phyloP scores from a whole-genome alignment of 768 basidiomycete genomes.

The Gymnopilus junonius region DNA sequence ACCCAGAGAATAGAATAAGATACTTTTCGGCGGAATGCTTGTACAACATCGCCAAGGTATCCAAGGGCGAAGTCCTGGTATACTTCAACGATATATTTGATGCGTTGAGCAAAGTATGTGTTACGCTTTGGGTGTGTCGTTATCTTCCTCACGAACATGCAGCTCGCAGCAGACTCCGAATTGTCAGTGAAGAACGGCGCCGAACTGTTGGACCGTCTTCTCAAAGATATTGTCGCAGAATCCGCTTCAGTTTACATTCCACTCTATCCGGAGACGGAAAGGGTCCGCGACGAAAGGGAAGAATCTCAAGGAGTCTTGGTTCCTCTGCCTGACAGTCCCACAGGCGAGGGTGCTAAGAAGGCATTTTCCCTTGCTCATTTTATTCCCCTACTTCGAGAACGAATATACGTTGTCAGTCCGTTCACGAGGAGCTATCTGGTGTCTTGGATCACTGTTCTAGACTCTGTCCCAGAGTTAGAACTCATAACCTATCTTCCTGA shows the following conservation, averaged over 20 bases:
- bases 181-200: constrained; percentile 98
- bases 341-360: constrained; percentile 55
- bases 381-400: constrained; percentile 90
- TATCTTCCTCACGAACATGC: constrained; percentile 12
- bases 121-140: neutral
- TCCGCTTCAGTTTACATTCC: constrained; percentile 95
- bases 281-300: constrained; percentile 61
- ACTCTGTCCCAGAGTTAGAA: constrained; percentile 96
- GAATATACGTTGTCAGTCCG: constrained; percentile 94
- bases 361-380: constrained; percentile 96
- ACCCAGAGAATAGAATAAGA: constrained; percentile 91
- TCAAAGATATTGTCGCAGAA: constrained; percentile 98
- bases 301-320: constrained; percentile 66
- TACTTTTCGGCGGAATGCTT: constrained; percentile 98
- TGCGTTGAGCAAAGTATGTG: constrained; percentile 90
- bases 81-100: constrained; percentile 99
- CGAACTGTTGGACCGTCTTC: constrained; percentile 92
- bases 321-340: constrained; percentile 57
- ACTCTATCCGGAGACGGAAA: constrained; percentile 81
- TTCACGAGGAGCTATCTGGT: constrained; percentile 97
- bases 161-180: constrained; percentile 97
- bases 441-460: constrained; percentile 94
- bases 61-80: constrained; percentile 93
- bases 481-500: constrained; percentile 94
- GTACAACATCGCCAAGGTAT: constrained; percentile 98